Base-by-base conservation (phyloP, 1,284 basidiomycete species). In the Exobasidium rhododendri region DNA sequence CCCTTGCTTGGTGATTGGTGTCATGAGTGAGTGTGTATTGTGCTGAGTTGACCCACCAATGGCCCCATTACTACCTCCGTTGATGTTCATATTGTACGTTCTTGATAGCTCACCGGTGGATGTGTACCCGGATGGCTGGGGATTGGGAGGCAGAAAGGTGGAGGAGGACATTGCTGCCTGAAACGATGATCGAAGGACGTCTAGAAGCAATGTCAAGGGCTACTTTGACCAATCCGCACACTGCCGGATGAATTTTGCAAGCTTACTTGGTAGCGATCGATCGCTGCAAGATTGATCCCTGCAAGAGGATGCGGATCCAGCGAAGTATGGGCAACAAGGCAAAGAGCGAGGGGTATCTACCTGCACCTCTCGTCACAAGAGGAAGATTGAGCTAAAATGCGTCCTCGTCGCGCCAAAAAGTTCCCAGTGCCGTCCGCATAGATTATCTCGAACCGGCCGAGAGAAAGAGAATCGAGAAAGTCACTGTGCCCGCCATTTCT, bases 91-190 rank as follows among this genome's bases (percentile, higher is more conserved):
- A 40, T 40, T 40, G 35, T 7, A 40, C 17, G 35, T 40, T 17
- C 17, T 40, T 7, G 35, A 40, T 40, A 10, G 35, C 35, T 40
- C 35, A 40, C 35, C 35, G 14, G 47, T 50, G 24, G 31, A 17
- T 11, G 31, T 30, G 28, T 40, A 31, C 17, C 52, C 52, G 4
- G 52, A 55, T 32, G 52, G 52, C 17, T 59, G 57, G 20, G 46
- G 46, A 49, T 59, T 59, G 14, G 57, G 29, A n/a, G 57, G 57
- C 46, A 59, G 28, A 32, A 59, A 59, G 17, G 57, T 59, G 17
- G 30, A 40, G 17, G 30, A 40, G 3, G 52, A 55, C 52, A 44
- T 40, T 44, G 20, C 46, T 10, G 35, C 35, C 35, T n/a, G n/a
- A n/a, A n/a, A n/a, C n/a, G n/a, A n/a, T n/a, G n/a, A n/a, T n/a